Evolutionary conservation across 1,284 basidiomycete species (phyloP), one percentile per base, ranked within the genome.

Genomic region (Boletus semigastroideus): DNA sequence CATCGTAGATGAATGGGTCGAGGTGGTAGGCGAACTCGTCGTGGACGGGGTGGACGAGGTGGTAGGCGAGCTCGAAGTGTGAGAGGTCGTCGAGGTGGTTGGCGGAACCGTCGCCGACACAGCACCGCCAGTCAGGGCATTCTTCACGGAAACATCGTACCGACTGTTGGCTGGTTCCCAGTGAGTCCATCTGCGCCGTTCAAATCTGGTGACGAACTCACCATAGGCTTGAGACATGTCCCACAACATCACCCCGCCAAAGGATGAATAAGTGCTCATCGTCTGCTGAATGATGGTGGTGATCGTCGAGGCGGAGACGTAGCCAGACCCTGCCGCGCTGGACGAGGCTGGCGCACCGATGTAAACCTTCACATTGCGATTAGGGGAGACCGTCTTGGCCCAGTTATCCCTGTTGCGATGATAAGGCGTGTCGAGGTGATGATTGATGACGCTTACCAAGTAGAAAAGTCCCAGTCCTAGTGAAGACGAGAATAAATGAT

Each of bases 191-290:
- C n/a, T n/a, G n/a, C 8, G 10, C 13, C 31, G 5, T 22, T 22
- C 22, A 22, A 22, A 22, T 22, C 22, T 3, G 7, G 5, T 25
- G 25, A 25, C 25, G 25, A 7, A 57, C 51, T 14, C 13, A 59
- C 80, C 78, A 54, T 78, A 76, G 5, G 82, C 82, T 61, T 83
- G 80, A 2, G 79, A 83, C 6, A 77, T 78, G 59, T 86, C 83
- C 84, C 84, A 78, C 12, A 86, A 67, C 84, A 87, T 87, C 20
- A 84, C 73, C 46, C 86, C 85, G 10, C 85, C 85, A 61, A 87
- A 87, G 19, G 83, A 85, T 6, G 82, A 77, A 63, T 77, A 87
- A 44, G 74, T 59, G 12, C 70, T 64, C 7, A 72, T 72, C 2
- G 78, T 82, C 49, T 75, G 63, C 30, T 69, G 51, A 25, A 78